A percentile compares a stretch with the other conserved stretches of the same genome.
Conservation (phyloP, 352 stramenopile species). For the Phytopythium helicoides region DNA sequence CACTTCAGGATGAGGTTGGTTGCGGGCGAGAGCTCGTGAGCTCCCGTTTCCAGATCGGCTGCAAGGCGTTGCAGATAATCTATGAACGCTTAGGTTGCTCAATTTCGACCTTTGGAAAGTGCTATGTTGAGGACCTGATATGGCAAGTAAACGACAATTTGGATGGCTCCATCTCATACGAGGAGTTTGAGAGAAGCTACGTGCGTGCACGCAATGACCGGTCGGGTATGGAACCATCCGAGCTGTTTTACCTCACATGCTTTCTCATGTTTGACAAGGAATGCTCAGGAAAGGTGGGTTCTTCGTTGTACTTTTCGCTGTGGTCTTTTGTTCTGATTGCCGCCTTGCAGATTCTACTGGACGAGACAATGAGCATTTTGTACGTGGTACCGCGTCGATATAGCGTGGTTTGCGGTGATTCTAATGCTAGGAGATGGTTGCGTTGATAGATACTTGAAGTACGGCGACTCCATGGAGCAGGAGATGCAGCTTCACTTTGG, state of each 20-base stretch:
- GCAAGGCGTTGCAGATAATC: constrained; percentile 40
- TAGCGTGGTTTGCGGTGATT: too few relatives aligned
- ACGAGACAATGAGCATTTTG: constrained; percentile 81
- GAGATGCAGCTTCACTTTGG: constrained; percentile 79
- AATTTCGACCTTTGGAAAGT: constrained; percentile 27
- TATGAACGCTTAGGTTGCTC: constrained; percentile 58
- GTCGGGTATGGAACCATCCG: constrained; percentile 62
- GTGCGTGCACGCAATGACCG: constrained; percentile 57
- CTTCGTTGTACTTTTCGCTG: constrained; percentile 1
- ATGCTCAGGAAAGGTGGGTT: constrained; percentile 47
- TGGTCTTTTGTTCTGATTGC: constrained; percentile 1
- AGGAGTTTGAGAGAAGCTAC: constrained; percentile 79
- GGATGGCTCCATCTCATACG: constrained; percentile 65
- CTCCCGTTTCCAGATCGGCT: constrained; percentile 48
- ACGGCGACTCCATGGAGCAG: constrained; percentile 71
- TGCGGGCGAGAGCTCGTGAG: constrained; percentile 53
- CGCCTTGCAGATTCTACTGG: constrained; percentile 62
- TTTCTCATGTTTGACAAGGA: constrained; percentile 86
- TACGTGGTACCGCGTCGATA: too few relatives aligned
- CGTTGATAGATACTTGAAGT: constrained; percentile 58
- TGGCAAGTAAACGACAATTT: constrained; percentile 84
- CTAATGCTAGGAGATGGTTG: neutral
- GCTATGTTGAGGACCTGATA: constrained; percentile 61
- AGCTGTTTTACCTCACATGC: constrained; percentile 81
- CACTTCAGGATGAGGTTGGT: constrained; percentile 56